phyloP scores from a whole-genome alignment of 2,329 filamentous ascomycete genomes.

The Colletotrichum sublineola region DNA sequence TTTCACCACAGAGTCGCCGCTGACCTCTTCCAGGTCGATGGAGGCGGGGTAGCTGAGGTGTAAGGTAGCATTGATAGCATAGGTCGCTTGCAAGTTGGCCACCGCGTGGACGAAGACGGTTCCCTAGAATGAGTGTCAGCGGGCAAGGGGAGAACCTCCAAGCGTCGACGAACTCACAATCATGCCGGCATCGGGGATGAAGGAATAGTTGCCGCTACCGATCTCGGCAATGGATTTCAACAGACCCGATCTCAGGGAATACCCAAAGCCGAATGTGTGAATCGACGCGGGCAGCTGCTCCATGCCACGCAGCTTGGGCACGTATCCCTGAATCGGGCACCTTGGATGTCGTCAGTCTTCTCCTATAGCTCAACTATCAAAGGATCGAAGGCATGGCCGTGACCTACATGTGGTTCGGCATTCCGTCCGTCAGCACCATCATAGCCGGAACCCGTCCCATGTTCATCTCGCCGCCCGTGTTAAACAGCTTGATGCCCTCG shows the following conservation, averaged over 20 bases:
- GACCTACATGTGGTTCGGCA: slow-evolving; percentile 65
- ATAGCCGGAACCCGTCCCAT: slow-evolving; percentile 61
- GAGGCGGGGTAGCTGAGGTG: slow-evolving; percentile 54
- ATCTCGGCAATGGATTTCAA: slow-evolving; percentile 72
- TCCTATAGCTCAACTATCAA: background rate
- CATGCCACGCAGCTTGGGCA: slow-evolving; percentile 64
- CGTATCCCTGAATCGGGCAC: slow-evolving; percentile 65
- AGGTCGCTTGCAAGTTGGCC: slow-evolving; percentile 72
- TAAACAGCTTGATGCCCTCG: slow-evolving; percentile 64
- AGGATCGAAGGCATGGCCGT: background rate
- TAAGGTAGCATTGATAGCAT: slow-evolving; percentile 62
- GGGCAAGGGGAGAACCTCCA: background rate
- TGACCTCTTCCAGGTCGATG: slow-evolving; percentile 56
- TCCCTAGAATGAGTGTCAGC: slow-evolving; percentile 51
- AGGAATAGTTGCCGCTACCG: slow-evolving; percentile 69
- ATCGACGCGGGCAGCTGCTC: slow-evolving; percentile 58
- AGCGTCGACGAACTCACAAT: slow-evolving; percentile 54
- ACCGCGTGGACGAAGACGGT: slow-evolving; percentile 74
- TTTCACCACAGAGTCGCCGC: slow-evolving; percentile 56
- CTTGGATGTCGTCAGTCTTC: slow-evolving; percentile 43
- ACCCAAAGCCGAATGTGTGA: slow-evolving; percentile 69
- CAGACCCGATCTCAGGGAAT: slow-evolving; percentile 62
- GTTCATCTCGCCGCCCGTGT: slow-evolving; percentile 45
- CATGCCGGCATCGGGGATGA: slow-evolving; percentile 74
- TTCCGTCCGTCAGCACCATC: slow-evolving; percentile 68